phyloP scores from a whole-genome alignment of 2,329 filamentous ascomycete genomes.

The Cucurbitaria berberidis region DNA sequence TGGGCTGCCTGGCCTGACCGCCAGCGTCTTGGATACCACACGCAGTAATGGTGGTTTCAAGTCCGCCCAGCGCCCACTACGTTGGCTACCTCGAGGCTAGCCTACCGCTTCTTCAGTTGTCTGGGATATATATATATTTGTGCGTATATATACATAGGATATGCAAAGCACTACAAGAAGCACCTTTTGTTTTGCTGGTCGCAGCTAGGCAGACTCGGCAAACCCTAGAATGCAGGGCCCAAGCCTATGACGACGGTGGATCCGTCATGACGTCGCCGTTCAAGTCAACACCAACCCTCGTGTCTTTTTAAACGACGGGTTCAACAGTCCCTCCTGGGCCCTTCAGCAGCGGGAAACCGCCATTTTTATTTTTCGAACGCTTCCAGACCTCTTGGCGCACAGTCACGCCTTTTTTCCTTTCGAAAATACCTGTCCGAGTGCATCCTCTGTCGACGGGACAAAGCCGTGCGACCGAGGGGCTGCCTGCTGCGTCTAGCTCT shows the following conservation, averaged over 20 bases:
- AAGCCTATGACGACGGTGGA: conserved; percentile 37
- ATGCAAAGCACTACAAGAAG: no score
- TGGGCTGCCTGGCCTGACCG: no score
- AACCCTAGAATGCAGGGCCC: conserved; percentile 20
- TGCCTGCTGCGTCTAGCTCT: conserved; percentile 18
- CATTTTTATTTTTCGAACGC: conserved; percentile 40
- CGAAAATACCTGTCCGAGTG: conserved; percentile 10
- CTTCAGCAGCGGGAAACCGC: conserved; percentile 23
- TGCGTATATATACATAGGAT: no score
- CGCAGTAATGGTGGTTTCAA: no score
- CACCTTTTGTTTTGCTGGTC: no score
- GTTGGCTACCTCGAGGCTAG: not conserved
- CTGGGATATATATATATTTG: not conserved
- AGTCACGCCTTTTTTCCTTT: conserved; percentile 23
- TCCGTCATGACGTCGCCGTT: conserved; percentile 33
- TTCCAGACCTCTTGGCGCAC: conserved; percentile 44
- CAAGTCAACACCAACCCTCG: conserved; percentile 25
- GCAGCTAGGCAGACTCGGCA: conserved; percentile 1
- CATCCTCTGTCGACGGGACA: conserved; percentile 21
- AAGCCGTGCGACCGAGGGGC: conserved; percentile 20
- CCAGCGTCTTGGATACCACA: not conserved
- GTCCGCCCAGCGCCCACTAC: no score
- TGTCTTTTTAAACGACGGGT: conserved; percentile 25
- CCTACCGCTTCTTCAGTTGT: not conserved
- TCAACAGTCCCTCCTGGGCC: conserved; percentile 26